Conservation (phyloP, 352 stramenopile species). For the Globisporangium middletonii region DNA sequence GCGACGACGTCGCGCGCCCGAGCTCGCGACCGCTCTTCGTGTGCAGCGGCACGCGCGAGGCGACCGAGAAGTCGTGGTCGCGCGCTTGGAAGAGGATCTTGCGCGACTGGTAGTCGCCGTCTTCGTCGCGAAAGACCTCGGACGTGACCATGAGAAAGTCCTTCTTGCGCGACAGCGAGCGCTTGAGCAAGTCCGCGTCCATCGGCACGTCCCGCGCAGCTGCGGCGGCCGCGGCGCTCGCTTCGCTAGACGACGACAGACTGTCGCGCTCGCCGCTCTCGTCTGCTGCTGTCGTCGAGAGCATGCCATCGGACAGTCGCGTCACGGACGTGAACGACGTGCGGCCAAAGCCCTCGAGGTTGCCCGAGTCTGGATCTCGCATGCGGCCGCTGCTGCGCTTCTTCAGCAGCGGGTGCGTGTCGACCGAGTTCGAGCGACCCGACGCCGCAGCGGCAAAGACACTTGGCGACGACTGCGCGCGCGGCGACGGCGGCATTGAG, state of each 20-base stretch:
- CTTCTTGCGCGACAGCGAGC: conserved; percentile 81
- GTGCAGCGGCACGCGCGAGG: conserved; percentile 66
- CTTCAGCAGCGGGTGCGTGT: conserved; percentile 34
- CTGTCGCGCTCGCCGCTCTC: conserved; percentile 29
- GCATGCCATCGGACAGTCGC: conserved; percentile 37
- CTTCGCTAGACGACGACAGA: conserved; percentile 46
- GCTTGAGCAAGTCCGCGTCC: conserved; percentile 76
- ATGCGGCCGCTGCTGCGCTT: conserved; percentile 43
- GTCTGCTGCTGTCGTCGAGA: conserved; percentile 19
- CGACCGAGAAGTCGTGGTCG: conserved; percentile 84
- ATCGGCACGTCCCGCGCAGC: conserved; percentile 15
- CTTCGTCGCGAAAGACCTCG: conserved; percentile 82
- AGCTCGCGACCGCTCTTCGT: conserved; percentile 58
- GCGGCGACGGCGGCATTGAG: conserved; percentile 19
- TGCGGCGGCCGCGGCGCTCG: conserved; percentile 1
- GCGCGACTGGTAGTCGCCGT: conserved; percentile 80
- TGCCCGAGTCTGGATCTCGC: conserved; percentile 25
- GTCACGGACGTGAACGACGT: conserved; percentile 77
- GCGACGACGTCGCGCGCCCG: conserved; percentile 38
- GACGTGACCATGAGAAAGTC: conserved; percentile 90
- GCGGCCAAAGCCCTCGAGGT: conserved; percentile 49
- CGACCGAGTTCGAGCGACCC: conserved; percentile 40
- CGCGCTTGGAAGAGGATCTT: conserved; percentile 86
- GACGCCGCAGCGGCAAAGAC: conserved; percentile 19
- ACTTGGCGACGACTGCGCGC: conserved; percentile 25